Evolutionary conservation across 805 yeast genomes (phyloP).

Genomic region (Wickerhamomyces sydowiorum): DNA sequence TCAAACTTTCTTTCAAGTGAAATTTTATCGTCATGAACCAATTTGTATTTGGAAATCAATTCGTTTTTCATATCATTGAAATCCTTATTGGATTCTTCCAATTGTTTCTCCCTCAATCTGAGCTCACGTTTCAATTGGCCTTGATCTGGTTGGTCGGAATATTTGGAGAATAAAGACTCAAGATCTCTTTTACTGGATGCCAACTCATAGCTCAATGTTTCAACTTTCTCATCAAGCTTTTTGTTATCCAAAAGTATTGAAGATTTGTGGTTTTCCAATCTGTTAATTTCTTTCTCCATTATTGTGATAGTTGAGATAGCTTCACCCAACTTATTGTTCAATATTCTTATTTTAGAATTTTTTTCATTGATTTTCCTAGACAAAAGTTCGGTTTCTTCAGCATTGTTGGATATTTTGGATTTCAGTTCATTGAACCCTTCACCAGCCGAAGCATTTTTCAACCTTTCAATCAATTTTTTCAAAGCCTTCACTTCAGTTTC

Average conservation of each 20-base stretch:
- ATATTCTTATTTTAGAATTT: constrained; percentile 17
- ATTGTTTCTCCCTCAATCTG: constrained; percentile 12
- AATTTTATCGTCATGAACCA: constrained; percentile 20
- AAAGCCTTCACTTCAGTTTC: constrained; percentile 30
- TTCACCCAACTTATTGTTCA: constrained; percentile 18
- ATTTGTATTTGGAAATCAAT: constrained; percentile 21
- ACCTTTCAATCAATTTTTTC: constrained; percentile 20
- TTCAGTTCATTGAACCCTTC: constrained; percentile 4
- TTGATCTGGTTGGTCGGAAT: background rate
- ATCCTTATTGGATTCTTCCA: constrained; percentile 11
- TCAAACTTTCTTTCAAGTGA: constrained; percentile 27
- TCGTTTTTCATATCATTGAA: constrained; percentile 29
- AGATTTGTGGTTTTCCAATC: constrained; percentile 28
- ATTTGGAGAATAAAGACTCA: background rate
- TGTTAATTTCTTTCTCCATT: constrained; percentile 22
- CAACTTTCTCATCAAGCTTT: constrained; percentile 25
- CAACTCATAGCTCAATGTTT: constrained; percentile 28
- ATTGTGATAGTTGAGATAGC: constrained; percentile 23
- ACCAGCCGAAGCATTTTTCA: constrained; percentile 3
- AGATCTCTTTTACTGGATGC: constrained; percentile 18
- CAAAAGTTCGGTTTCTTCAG: constrained; percentile 18
- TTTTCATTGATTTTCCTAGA: constrained; percentile 18
- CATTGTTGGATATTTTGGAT: constrained; percentile 14
- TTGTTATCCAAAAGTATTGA: constrained; percentile 25
- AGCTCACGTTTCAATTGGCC: constrained; percentile 8